A percentile compares a stretch with the other conserved stretches of the same genome.
Evolutionary conservation across 495 filamentous ascomycete species (phyloP).

Genomic region (Oidiodendron maius): DNA sequence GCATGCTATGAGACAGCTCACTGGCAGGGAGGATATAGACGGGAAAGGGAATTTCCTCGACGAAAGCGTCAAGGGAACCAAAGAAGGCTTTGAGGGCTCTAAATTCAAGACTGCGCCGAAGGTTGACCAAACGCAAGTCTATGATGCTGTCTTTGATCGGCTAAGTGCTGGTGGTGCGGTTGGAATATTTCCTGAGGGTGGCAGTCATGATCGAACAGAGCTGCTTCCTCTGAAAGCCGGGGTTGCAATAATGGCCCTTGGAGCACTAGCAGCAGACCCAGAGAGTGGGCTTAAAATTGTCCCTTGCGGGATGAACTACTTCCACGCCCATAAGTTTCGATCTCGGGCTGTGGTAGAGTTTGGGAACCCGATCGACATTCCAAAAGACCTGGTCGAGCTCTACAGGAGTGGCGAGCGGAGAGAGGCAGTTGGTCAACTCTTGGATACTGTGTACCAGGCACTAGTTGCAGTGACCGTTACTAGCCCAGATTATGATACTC

Average conservation of each 20-base stretch:
- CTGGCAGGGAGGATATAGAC: constrained; percentile 64
- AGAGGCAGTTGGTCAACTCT: constrained; percentile 72
- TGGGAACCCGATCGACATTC: constrained; percentile 79
- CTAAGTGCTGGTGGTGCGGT: constrained; percentile 81
- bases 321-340: constrained; percentile 97
- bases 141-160: constrained; percentile 82
- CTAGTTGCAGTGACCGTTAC: constrained; percentile 88
- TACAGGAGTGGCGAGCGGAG: constrained; percentile 78
- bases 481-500: constrained; percentile 90
- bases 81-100: constrained; percentile 64
- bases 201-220: constrained; percentile 93
- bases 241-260: constrained; percentile 96
- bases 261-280: constrained; percentile 81
- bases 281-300: constrained; percentile 93
- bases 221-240: constrained; percentile 94
- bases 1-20: constrained; percentile 68
- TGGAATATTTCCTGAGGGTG: constrained; percentile 96
- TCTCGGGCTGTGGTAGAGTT: constrained; percentile 97
- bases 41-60: constrained; percentile 45
- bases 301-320: constrained; percentile 99
- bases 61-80: constrained; percentile 44
- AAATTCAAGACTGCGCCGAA: constrained; percentile 87
- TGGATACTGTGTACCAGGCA: constrained; percentile 81
- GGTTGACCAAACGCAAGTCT: constrained; percentile 89
- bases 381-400: constrained; percentile 72